A percentile compares a stretch with the other conserved stretches of the same genome.
phyloP scores from a whole-genome alignment of 768 basidiomycete genomes.

The Tylopilus sp. region DNA sequence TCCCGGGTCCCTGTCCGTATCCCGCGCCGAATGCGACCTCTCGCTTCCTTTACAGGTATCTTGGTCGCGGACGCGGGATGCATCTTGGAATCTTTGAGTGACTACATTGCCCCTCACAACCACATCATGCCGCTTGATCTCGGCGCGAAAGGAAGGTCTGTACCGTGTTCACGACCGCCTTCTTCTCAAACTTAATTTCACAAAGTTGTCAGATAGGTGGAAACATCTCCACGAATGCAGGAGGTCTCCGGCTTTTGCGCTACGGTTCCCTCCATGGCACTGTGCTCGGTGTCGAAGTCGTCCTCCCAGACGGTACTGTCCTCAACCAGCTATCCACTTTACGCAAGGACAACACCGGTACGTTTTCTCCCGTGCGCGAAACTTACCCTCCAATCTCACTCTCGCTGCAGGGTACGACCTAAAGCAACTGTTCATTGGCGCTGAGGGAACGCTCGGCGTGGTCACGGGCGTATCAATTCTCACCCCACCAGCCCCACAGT shows the following conservation, averaged over 20 bases:
- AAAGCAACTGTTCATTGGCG: slow-evolving; percentile 97
- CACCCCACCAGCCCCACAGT: slow-evolving; percentile 76
- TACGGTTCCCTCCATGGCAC: slow-evolving; percentile 95
- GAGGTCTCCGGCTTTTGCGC: slow-evolving; percentile 88
- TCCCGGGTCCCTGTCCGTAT: not conserved
- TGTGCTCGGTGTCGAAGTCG: slow-evolving; percentile 93
- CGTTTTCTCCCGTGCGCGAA: slow-evolving; percentile 15
- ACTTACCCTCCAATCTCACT: not conserved
- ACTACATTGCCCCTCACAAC: slow-evolving; percentile 80
- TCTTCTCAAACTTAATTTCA: not conserved
- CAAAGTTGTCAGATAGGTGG: slow-evolving; percentile 95
- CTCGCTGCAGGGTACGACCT: slow-evolving; percentile 81
- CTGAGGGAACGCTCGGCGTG: slow-evolving; percentile 94
- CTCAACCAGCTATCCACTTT: slow-evolving; percentile 86
- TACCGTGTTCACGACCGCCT: not conserved
- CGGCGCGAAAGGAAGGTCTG: slow-evolving; percentile 91
- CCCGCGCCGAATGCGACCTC: slow-evolving; percentile 2
- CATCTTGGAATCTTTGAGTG: slow-evolving; percentile 83
- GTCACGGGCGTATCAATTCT: slow-evolving; percentile 95
- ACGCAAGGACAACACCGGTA: slow-evolving; percentile 97
- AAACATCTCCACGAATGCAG: slow-evolving; percentile 95
- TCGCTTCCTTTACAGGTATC: slow-evolving; percentile 53
- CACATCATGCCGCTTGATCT: slow-evolving; percentile 97
- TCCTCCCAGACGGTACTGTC: slow-evolving; percentile 90
- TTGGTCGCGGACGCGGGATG: slow-evolving; percentile 94